Conservation (phyloP, 257 asterid species). For the Lantana camara region DNA sequence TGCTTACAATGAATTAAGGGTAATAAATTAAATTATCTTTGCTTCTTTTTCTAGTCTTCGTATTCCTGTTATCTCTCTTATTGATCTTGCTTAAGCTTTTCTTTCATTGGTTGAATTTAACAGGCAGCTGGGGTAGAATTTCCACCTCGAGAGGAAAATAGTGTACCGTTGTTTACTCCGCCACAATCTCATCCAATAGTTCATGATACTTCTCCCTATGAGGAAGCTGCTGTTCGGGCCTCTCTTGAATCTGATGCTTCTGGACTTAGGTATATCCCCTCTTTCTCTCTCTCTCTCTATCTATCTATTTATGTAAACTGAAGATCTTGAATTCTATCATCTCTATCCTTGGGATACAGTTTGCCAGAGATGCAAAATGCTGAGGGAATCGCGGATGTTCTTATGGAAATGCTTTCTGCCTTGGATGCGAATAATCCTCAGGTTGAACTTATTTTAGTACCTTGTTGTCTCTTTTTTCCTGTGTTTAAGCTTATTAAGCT, state of each 20-base stretch:
- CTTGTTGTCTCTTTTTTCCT: neutral
- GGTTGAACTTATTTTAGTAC: conserved; percentile 44
- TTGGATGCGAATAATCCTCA: conserved; percentile 73
- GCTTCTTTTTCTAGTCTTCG: neutral
- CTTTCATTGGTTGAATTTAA: conserved; percentile 11
- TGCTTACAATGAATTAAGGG: conserved; percentile 95
- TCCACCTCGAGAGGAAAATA: conserved; percentile 89
- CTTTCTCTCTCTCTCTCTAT: neutral
- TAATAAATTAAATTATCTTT: conserved; percentile 34
- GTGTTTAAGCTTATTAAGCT: neutral
- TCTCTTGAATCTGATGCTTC: conserved; percentile 88
- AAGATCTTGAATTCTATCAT: conserved; percentile 20
- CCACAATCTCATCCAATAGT: conserved; percentile 86
- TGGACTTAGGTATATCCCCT: conserved; percentile 73
- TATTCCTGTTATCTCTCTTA: no score
- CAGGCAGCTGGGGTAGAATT: conserved; percentile 91
- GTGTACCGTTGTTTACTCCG: conserved; percentile 89
- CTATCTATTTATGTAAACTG: neutral
- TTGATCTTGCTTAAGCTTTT: no score
- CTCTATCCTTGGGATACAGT: conserved; percentile 40
- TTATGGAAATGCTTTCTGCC: conserved; percentile 86
- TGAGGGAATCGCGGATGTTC: conserved; percentile 75
- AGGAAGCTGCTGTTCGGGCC: conserved; percentile 95
- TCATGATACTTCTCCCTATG: conserved; percentile 56
- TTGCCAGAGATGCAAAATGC: conserved; percentile 86